A percentile compares a stretch with the other conserved stretches of the same genome.
phyloP scores from a whole-genome alignment of 192 early-diverging fungal genomes.

The Spinellus fusiger region DNA sequence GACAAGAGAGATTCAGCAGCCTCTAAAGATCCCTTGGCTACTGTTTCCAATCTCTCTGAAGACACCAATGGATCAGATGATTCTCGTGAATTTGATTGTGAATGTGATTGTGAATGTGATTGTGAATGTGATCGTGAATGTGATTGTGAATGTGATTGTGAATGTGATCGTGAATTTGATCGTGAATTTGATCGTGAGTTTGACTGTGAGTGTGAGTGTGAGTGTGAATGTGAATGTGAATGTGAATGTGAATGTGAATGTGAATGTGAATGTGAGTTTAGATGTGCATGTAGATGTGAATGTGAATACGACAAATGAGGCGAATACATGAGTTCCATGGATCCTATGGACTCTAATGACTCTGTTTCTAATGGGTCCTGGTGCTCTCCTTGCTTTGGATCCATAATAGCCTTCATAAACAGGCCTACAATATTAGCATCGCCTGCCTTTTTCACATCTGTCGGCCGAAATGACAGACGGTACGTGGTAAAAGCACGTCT shows the following conservation, averaged over 20 bases:
- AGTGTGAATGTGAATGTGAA: background rate
- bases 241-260: background rate
- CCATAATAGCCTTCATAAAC: constrained; percentile 13
- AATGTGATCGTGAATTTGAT: background rate
- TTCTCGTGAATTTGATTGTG: no score
- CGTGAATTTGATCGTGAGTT: background rate
- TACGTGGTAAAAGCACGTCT: constrained; percentile 15
- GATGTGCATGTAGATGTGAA: no score
- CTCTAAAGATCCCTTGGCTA: background rate
- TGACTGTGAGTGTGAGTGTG: background rate
- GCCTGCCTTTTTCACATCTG: constrained; percentile 12
- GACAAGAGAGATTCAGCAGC: background rate
- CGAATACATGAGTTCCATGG: background rate
- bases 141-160: no score
- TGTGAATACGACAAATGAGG: background rate
- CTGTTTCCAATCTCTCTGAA: no score
- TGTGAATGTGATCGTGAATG: no score
- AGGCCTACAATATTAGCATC: constrained; percentile 4
- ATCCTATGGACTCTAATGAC: background rate
- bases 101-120: no score
- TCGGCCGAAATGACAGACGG: constrained; percentile 6
- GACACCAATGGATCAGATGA: no score
- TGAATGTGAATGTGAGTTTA: background rate
- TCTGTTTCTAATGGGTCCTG: background rate
- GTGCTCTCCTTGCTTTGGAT: no score